A percentile compares a stretch with the other conserved stretches of the same genome.
phyloP scores from a whole-genome alignment of 1,284 basidiomycete genomes.

The Ustilago nuda region DNA sequence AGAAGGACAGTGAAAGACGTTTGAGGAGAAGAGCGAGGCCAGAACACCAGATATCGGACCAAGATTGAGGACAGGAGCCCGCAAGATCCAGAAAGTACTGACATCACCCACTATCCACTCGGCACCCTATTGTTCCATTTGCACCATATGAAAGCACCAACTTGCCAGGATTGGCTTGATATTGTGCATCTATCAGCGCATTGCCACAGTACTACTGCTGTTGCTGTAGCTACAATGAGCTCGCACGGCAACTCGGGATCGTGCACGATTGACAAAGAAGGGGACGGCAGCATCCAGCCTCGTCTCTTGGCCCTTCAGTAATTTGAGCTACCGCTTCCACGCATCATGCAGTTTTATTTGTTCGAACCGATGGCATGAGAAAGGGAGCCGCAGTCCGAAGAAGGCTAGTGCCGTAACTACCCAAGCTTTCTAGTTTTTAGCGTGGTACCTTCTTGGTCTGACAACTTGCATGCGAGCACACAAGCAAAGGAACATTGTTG shows the following conservation, averaged over 20 bases:
- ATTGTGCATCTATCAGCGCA: not conserved
- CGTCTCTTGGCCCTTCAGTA: not conserved
- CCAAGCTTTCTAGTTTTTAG: not conserved
- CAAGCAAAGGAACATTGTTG: not conserved
- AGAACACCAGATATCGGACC: slow-evolving; percentile 1
- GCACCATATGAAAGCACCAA: not conserved
- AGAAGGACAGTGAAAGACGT: not conserved
- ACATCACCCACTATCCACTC: not conserved
- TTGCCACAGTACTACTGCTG: not conserved
- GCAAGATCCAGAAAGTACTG: not conserved
- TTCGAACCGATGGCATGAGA: not conserved
- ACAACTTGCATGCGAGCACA: not conserved
- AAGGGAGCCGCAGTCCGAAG: not conserved
- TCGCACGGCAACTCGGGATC: slow-evolving; percentile 3
- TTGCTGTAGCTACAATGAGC: not conserved
- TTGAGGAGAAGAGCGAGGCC: not conserved
- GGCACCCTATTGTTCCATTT: not conserved
- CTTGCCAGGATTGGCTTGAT: not conserved
- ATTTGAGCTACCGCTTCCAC: not conserved
- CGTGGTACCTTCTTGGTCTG: slow-evolving; percentile 5
- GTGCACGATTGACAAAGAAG: not conserved
- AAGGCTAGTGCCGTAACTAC: not conserved
- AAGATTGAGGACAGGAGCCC: not conserved
- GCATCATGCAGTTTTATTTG: not conserved
- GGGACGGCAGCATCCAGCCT: not conserved